Percentiles rank a stretch among this genome's conserved stretches.
phyloP scores from a whole-genome alignment of 2,329 filamentous ascomycete genomes.

The Fusarium sp. region DNA sequence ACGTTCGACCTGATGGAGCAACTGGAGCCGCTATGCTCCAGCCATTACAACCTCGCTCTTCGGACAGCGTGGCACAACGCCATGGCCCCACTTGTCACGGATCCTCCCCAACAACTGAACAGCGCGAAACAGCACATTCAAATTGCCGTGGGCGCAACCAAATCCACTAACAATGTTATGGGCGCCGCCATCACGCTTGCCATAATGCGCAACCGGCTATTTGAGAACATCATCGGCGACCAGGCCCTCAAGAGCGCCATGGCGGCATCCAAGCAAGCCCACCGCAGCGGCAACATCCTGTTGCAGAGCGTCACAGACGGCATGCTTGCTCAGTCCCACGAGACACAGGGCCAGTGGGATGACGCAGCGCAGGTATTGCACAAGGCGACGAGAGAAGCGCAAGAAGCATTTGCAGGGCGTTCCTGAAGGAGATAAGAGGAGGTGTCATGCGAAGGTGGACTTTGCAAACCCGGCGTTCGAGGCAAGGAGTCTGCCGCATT shows the following conservation, averaged over 20 bases:
- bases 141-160: conserved; percentile 74
- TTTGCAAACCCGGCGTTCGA: conserved; percentile 37
- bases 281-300: conserved; percentile 73
- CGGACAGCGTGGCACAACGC: conserved; percentile 81
- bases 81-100: conserved; percentile 70
- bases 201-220: conserved; percentile 85
- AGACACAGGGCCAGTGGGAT: conserved; percentile 71
- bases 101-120: conserved; percentile 72
- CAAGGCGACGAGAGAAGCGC: conserved; percentile 54
- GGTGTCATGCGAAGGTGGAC: conserved; percentile 19
- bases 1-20: conserved; percentile 70
- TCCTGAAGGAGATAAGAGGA: conserved; percentile 24
- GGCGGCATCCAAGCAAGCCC: conserved; percentile 73
- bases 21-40: conserved; percentile 72
- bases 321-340: conserved; percentile 78
- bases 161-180: conserved; percentile 76
- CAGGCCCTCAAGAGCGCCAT: conserved; percentile 80
- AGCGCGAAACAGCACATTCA: conserved; percentile 82
- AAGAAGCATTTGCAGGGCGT: conserved; percentile 53
- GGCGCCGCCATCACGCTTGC: conserved; percentile 84
- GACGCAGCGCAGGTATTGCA: conserved; percentile 54
- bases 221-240: conserved; percentile 81
- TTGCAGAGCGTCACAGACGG: conserved; percentile 85
- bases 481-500: conserved; percentile 37
- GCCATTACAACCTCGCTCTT: conserved; percentile 78